These are phyloP conservation scores for Penicillium silybi DNA, from an alignment of 495 filamentous ascomycete genomes.

Conservation along the genomic window DNA sequence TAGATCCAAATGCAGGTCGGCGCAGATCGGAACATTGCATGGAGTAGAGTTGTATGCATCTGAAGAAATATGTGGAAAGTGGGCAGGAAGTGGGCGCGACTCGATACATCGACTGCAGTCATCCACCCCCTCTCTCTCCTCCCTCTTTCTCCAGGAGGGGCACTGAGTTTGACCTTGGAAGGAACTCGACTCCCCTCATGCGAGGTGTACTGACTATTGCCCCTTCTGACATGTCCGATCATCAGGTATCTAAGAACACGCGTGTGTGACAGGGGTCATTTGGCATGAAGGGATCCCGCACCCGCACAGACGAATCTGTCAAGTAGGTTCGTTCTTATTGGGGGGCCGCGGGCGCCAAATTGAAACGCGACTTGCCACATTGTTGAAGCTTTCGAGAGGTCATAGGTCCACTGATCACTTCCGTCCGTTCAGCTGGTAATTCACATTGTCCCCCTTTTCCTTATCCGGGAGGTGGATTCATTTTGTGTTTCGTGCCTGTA, in stretches of 20 bases:
- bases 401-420: too few species aligned
- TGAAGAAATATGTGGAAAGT: not conserved
- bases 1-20: slow-evolving; percentile 1
- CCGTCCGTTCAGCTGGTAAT: not conserved
- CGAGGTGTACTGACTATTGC: slow-evolving; percentile 18
- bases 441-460: not conserved
- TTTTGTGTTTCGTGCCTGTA: not conserved
- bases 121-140: not conserved
- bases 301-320: slow-evolving; percentile 10
- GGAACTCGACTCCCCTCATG: slow-evolving; percentile 21
- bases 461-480: not conserved
- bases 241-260: slow-evolving; percentile 11
- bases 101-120: slow-evolving; percentile 12
- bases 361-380: slow-evolving; percentile 24
- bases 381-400: slow-evolving; percentile 1
- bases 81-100: not conserved
- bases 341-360: slow-evolving; percentile 17
- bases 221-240: slow-evolving; percentile 10
- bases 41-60: not conserved
- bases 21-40: not conserved
- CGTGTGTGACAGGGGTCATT: slow-evolving; percentile 22
- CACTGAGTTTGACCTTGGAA: not conserved
- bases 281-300: slow-evolving; percentile 12
- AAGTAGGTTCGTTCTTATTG: not conserved
- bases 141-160: not conserved